phyloP scores from a whole-genome alignment of 345 rosid genomes.

The Hibiscus syriacus region DNA sequence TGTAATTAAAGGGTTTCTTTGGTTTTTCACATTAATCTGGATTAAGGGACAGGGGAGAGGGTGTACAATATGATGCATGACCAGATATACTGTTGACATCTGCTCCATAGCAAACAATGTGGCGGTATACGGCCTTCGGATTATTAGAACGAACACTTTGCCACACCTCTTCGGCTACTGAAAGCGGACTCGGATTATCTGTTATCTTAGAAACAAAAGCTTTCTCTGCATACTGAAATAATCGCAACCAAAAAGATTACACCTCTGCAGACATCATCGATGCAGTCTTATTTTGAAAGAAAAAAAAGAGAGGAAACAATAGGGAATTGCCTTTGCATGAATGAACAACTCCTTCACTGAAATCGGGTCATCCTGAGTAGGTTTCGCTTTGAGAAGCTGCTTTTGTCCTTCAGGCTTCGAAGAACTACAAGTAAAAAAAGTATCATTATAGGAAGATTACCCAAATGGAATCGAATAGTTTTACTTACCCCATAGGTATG shows the following conservation, averaged over 20 bases:
- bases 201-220: slow-evolving; percentile 37
- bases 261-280: neutral
- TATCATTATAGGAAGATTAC: slow-evolving; percentile 15
- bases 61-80: slow-evolving; percentile 41
- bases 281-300: neutral
- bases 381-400: slow-evolving; percentile 45
- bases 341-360: slow-evolving; percentile 70
- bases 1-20: slow-evolving; percentile 20
- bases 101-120: slow-evolving; percentile 50
- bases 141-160: slow-evolving; percentile 59
- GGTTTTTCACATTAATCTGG: slow-evolving; percentile 28
- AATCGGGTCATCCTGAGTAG: slow-evolving; percentile 46
- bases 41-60: slow-evolving; percentile 18
- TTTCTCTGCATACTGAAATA: slow-evolving; percentile 57
- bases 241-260: neutral
- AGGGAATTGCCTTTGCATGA: slow-evolving; percentile 54
- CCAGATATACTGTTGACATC: slow-evolving; percentile 54
- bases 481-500: slow-evolving; percentile 40
- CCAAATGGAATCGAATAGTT: slow-evolving; percentile 11
- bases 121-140: slow-evolving; percentile 60
- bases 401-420: slow-evolving; percentile 36
- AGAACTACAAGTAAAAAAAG: slow-evolving; percentile 30
- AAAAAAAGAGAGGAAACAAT: too few relatives aligned
- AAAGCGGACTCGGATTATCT: slow-evolving; percentile 34
- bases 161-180: slow-evolving; percentile 47